Base-by-base conservation (phyloP, 1,284 basidiomycete species). In the Ganoderma meredithae region DNA sequence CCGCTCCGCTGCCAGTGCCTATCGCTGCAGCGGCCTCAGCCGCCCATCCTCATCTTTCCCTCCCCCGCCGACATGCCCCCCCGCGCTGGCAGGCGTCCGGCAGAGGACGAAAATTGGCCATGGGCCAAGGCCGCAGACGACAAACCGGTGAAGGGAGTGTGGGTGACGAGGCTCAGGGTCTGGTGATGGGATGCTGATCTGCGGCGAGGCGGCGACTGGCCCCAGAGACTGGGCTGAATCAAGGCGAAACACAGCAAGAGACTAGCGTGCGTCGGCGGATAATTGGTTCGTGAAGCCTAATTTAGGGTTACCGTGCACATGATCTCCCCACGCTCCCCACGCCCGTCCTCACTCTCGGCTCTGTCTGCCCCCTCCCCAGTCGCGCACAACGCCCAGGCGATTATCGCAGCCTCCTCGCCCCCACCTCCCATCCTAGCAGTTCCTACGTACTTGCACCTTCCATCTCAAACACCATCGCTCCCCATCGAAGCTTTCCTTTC, bases 201-300 rank as follows among this genome's bases (percentile, higher is more conserved):
- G 58, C 60, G 47, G 47, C 59, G 62, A 62, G 60, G 63, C 63
- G 61, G 61, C 52, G 58, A 60, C 65, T 25, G 63, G 60, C 39
- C 25, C 41, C 25, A 60, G 59, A 60, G 40, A 41, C 43, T 65
- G 58, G 58, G 43, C 47, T 25, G 44, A 19, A 55, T 41, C 56
- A 64, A 44, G 68, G 41, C 64, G 41, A 66, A 66, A 62, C 68
- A 52, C 56, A 62, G 65, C 59, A 65, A 58, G 31, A 39, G 56
- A 58, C 56, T 58, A 55, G 53, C 36, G 56, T 40, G 8, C 4
- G n/a, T 39, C 33, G 36, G 33, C 66, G 71, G 65, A 64, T 64
- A 66, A 72, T 64, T 60, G 55, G 44, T 67, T 62, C 39, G 62
- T 60, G 71, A 70, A 72, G 71, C 71, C 71, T 72, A 72, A 72